These are phyloP conservation scores for Cutaneotrichosporon sp. DNA, from an alignment of 1,284 basidiomycete genomes.

Conservation along the genomic window DNA sequence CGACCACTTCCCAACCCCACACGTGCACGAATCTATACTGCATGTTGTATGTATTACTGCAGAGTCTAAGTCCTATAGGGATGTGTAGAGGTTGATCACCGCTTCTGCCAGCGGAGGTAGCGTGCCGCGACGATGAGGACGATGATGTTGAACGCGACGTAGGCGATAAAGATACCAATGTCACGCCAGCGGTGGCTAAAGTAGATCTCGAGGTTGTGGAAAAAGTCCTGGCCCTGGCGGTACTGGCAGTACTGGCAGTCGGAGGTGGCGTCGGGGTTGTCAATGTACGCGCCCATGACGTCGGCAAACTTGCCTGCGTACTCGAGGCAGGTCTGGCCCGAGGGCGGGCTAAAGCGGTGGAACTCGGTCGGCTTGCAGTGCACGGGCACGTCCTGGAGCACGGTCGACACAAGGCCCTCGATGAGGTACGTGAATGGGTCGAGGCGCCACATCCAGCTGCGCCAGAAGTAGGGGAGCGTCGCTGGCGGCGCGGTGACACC, in stretches of 20 bases:
- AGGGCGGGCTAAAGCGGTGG: slow-evolving; percentile 58
- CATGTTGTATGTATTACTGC: too few relatives aligned
- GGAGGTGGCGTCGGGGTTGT: slow-evolving; percentile 56
- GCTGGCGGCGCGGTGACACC: slow-evolving; percentile 68
- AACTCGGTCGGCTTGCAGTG: slow-evolving; percentile 65
- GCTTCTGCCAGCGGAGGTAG: slow-evolving; percentile 52
- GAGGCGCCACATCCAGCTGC: slow-evolving; percentile 52
- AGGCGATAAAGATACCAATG: slow-evolving; percentile 61
- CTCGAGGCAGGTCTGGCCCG: slow-evolving; percentile 64
- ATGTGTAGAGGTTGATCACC: slow-evolving; percentile 13
- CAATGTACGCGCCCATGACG: slow-evolving; percentile 71
- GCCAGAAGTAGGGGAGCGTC: slow-evolving; percentile 65
- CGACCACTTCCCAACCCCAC: too few relatives aligned
- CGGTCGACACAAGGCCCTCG: slow-evolving; percentile 65
- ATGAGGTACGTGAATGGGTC: slow-evolving; percentile 65
- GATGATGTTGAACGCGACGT: slow-evolving; percentile 62
- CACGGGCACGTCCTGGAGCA: slow-evolving; percentile 68
- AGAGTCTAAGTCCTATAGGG: too few relatives aligned
- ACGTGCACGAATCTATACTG: too few relatives aligned
- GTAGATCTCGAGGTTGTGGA: slow-evolving; percentile 56
- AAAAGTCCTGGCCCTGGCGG: slow-evolving; percentile 32
- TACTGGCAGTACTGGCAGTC: slow-evolving; percentile 47
- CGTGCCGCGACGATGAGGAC: slow-evolving; percentile 68
- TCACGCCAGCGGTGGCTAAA: slow-evolving; percentile 68
- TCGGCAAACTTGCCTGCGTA: slow-evolving; percentile 67